These are phyloP conservation scores for Backusella luteola DNA, from an alignment of 192 early-diverging fungal genomes.

Conservation along the genomic window DNA sequence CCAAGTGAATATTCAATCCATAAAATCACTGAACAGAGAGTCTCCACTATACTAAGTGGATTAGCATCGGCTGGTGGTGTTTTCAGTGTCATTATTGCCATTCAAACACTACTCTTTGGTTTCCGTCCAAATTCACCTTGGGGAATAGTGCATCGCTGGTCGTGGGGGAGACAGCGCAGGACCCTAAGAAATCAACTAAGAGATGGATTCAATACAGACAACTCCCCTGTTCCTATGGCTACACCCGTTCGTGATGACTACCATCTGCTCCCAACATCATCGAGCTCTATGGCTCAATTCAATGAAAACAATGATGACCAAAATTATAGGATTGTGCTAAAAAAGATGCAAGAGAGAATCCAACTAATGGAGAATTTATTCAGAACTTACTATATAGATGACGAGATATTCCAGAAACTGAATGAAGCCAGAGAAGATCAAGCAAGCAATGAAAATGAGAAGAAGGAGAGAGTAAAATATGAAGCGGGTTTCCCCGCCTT, in stretches of 20 bases:
- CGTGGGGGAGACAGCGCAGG: slow-evolving; percentile 1
- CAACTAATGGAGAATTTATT: slow-evolving; percentile 16
- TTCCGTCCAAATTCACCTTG: too few relatives aligned
- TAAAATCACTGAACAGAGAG: background rate
- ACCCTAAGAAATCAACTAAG: background rate
- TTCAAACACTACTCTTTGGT: too few relatives aligned
- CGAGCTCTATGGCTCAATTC: background rate
- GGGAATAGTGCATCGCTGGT: slow-evolving; percentile 6
- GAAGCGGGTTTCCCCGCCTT: too few relatives aligned
- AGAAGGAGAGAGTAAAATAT: too few relatives aligned
- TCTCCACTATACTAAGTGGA: too few relatives aligned
- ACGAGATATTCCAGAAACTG: slow-evolving; percentile 10
- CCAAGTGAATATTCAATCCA: background rate
- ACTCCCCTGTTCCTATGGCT: slow-evolving; percentile 12
- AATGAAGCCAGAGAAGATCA: background rate
- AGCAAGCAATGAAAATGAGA: too few relatives aligned
- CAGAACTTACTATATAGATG: slow-evolving; percentile 20
- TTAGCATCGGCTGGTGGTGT: too few relatives aligned
- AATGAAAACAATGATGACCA: background rate
- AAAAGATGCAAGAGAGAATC: slow-evolving; percentile 13
- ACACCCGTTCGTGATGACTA: background rate
- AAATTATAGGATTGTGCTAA: background rate
- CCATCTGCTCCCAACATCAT: background rate
- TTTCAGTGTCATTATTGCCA: too few relatives aligned
- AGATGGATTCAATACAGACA: background rate